Base-by-base conservation (phyloP, 495 filamentous ascomycete genomes). In the Aspergillus steynii region DNA sequence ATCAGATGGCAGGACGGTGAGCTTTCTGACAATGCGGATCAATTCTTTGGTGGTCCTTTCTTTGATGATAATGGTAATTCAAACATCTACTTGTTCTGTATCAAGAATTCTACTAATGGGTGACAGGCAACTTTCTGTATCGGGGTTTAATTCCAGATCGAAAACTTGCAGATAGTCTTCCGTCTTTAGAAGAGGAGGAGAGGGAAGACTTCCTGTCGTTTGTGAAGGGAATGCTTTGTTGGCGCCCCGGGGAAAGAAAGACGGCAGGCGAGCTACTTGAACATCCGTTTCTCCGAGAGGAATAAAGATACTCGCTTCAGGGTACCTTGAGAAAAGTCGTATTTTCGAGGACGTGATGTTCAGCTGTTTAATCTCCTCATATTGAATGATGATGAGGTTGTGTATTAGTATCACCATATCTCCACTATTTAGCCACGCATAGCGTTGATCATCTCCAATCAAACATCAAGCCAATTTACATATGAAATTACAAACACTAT, bases 11-110 rank as follows among this genome's bases (percentile, higher is more conserved):
- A 61, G 0, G 53, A 55, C 10, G 64, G 57, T 29, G 59, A 58
- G 31, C 27, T 69, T 5, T 69, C 56, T 29, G 49, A 56, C 8
- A 68, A 60, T 49, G 34, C 56, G 2, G 59, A 60, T 5, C 47
- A 68, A 53, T 65, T 59, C 25, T 70, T 68, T 57, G n/a, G 53
- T 49, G 62, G 68, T 1, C 66, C 66, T 5, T 71, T 69, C 45
- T 72, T 69, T 56, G 34, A 65, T 27, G 42, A 31, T 29, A 26
- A 66, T 34, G 61, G 67, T 72, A 62, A 49, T 25, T 28, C 26
- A n/a, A 32, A 12, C 31, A 1, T 7, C 20, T 20, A 20, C 20
- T 42, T 53, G 25, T 31, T 52, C 14, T 45, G 12, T 8, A 42
- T 29, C 55, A 28, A 42, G 4, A 42, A 25, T 31, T 26, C 59